A percentile compares a stretch with the other conserved stretches of the same genome.
phyloP scores from a whole-genome alignment of 2,329 filamentous ascomycete genomes.

The Fusarium humuli region DNA sequence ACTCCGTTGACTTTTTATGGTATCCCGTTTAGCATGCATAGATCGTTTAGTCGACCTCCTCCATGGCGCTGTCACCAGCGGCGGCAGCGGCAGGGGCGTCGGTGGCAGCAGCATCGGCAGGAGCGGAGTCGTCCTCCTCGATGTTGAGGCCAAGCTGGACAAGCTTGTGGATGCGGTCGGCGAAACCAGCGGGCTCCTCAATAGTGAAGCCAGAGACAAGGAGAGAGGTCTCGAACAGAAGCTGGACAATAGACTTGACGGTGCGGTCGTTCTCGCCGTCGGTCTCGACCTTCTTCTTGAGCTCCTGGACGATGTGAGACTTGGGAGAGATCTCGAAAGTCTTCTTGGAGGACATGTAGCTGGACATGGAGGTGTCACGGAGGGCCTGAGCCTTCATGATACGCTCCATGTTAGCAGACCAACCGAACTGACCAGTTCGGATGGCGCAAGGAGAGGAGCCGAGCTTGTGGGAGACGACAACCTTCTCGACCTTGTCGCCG shows the following conservation, averaged over 20 bases:
- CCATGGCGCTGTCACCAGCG: constrained; percentile 94
- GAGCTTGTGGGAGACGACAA: constrained; percentile 98
- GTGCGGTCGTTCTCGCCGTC: constrained; percentile 99
- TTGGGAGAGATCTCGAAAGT: constrained; percentile 99
- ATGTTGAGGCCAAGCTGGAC: constrained; percentile 98
- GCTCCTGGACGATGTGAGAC: constrained; percentile 97
- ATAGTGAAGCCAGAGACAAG: constrained; percentile 99
- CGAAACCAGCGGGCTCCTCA: constrained; percentile 96
- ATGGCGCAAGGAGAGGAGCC: constrained; percentile 95
- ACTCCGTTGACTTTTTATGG: constrained; percentile 59
- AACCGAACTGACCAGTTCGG: constrained; percentile 99
- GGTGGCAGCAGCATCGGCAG: constrained; percentile 65
- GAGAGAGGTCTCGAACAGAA: constrained; percentile 98
- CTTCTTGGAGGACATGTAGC: constrained; percentile 99
- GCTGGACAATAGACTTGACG: constrained; percentile 98
- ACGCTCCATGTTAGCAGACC: constrained; percentile 99
- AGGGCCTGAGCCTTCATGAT: constrained; percentile 99
- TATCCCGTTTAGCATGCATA: constrained; percentile 50
- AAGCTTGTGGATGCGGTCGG: constrained; percentile 99
- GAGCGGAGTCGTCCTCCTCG: constrained; percentile 85
- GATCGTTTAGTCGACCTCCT: constrained; percentile 92
- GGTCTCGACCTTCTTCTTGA: constrained; percentile 98
- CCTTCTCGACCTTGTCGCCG: constrained; percentile 99
- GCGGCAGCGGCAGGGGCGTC: constrained; percentile 68
- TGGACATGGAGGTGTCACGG: constrained; percentile 99